Conservation (phyloP, 495 filamentous ascomycete genomes). For the Bombardia bombarda region DNA sequence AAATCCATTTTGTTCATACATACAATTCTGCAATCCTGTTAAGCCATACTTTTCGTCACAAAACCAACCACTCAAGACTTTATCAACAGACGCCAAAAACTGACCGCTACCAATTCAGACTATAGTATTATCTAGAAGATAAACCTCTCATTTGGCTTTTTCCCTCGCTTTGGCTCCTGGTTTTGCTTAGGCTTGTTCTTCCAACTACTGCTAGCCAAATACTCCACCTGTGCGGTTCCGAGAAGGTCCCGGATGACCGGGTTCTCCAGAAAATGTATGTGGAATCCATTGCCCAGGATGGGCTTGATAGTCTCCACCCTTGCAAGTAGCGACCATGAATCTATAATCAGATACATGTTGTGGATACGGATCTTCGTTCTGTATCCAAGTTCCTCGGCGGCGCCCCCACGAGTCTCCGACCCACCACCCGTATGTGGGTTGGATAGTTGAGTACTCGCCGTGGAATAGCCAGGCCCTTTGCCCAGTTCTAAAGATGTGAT, state of each 20-base stretch:
- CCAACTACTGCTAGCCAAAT: conserved; percentile 10
- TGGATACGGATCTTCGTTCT: conserved; percentile 71
- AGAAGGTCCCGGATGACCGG: conserved; percentile 70
- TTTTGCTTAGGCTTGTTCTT: no score
- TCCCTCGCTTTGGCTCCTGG: no score
- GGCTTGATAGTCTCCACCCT: conserved; percentile 67
- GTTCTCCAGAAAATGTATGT: conserved; percentile 74
- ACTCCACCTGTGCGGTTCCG: conserved; percentile 25
- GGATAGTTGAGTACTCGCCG: conserved; percentile 25
- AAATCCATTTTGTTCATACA: no score
- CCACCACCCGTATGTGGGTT: conserved; percentile 37
- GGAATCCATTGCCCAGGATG: conserved; percentile 73
- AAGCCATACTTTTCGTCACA: no score
- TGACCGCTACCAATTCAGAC: no score
- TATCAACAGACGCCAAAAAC: no score
- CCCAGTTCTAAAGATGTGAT: conserved; percentile 71
- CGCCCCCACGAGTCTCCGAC: conserved; percentile 46
- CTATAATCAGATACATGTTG: conserved; percentile 66
- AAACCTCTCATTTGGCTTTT: no score
- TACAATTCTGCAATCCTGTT: no score
- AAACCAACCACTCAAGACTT: no score
- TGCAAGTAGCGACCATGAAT: conserved; percentile 85
- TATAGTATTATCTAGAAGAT: no score
- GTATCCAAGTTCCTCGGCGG: conserved; percentile 67
- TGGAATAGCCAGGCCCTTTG: conserved; percentile 40